A percentile compares a stretch with the other conserved stretches of the same genome.
phyloP scores from a whole-genome alignment of 306 rosid genomes.

The Heteromeles arbutifolia region DNA sequence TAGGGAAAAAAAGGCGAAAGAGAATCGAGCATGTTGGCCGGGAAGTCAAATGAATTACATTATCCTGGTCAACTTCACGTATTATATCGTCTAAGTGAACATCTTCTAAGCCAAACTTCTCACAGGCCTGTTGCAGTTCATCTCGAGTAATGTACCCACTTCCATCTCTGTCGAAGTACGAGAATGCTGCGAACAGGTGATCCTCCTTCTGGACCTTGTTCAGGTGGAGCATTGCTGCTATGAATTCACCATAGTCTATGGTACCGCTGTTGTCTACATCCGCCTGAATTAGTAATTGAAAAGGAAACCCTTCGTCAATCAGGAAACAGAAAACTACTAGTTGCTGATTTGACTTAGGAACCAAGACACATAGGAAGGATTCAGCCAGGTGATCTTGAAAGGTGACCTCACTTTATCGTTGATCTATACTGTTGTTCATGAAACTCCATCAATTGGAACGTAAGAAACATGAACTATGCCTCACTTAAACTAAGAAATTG shows the following conservation, averaged over 20 bases:
- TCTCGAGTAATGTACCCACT: conserved; percentile 91
- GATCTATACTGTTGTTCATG: not conserved
- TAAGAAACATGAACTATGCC: not conserved
- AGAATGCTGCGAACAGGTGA: conserved; percentile 77
- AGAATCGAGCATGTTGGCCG: not conserved
- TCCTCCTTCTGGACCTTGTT: conserved; percentile 90
- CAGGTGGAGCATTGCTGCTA: conserved; percentile 92
- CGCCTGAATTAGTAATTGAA: conserved; percentile 48
- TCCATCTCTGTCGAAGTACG: conserved; percentile 87
- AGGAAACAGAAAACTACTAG: not conserved
- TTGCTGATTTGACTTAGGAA: not conserved
- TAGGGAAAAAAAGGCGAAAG: not conserved
- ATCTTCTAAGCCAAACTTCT: conserved; percentile 69
- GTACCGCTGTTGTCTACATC: conserved; percentile 90
- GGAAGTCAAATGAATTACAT: conserved; percentile 39
- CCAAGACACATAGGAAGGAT: not conserved
- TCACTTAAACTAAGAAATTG: not conserved
- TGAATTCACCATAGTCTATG: conserved; percentile 90
- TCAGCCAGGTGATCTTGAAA: not conserved
- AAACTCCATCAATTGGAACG: not conserved
- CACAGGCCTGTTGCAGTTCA: conserved; percentile 84
- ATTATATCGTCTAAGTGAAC: conserved; percentile 69
- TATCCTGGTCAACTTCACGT: conserved; percentile 72
- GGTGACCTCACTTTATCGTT: not conserved
- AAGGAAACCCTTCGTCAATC: not conserved